These are phyloP conservation scores for Isochrysis galbana DNA, from an alignment of 78 protist species.

Conservation along the genomic window DNA sequence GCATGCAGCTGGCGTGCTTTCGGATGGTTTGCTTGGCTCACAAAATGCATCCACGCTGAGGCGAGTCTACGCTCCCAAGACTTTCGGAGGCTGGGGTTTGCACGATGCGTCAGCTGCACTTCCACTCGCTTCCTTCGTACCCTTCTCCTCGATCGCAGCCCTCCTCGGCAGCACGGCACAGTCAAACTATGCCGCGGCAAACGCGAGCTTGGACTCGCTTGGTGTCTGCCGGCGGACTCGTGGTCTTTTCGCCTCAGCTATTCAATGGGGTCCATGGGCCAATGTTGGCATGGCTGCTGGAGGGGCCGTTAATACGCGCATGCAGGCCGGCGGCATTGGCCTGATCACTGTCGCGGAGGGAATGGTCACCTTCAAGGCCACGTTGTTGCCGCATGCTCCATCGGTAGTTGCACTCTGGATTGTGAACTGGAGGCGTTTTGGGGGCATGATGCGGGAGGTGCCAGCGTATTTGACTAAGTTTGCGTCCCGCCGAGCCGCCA, in stretches of 20 bases:
- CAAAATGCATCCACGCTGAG: not conserved
- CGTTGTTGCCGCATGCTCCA: not conserved
- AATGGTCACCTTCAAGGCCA: not conserved
- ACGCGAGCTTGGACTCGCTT: not conserved
- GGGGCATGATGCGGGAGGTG: no score
- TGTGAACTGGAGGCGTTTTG: not conserved
- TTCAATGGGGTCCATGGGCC: not conserved
- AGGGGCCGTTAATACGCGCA: not conserved
- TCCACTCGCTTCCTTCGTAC: not conserved
- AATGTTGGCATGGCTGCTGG: not conserved
- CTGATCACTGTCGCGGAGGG: not conserved
- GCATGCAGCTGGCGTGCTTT: slow-evolving; percentile 33
- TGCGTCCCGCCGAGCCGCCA: not conserved
- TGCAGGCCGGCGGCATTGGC: not conserved
- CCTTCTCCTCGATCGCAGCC: not conserved
- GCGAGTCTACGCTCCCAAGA: not conserved
- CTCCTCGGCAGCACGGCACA: not conserved
- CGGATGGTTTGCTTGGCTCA: slow-evolving; percentile 4
- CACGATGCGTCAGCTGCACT: not conserved
- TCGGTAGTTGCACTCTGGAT: not conserved
- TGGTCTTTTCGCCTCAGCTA: not conserved
- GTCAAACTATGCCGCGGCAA: not conserved
- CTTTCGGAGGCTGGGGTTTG: not conserved
- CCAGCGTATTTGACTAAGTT: not conserved
- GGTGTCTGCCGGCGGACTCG: not conserved